Percentiles rank a stretch among this genome's conserved stretches.
Evolutionary conservation across 2,329 filamentous ascomycete species (phyloP).

Genomic region (Colletotrichum aenigma): DNA sequence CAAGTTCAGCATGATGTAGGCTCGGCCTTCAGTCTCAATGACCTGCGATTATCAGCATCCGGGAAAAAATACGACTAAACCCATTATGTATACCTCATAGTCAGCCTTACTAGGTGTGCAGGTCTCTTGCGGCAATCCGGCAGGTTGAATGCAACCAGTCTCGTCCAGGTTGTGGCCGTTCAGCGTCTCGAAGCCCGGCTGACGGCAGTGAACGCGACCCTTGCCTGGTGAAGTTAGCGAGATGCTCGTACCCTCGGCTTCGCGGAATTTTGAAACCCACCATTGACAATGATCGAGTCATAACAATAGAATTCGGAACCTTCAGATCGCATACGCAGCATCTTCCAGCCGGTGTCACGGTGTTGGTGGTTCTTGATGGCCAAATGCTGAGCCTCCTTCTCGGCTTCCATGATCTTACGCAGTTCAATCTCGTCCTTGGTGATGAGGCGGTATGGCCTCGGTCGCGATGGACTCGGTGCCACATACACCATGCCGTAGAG

Average conservation of each 20-base stretch:
- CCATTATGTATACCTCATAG: background rate
- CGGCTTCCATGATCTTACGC: constrained; percentile 7
- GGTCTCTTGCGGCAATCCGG: background rate
- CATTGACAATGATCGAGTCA: constrained; percentile 27
- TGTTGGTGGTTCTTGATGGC: constrained; percentile 16
- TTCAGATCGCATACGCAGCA: constrained; percentile 11
- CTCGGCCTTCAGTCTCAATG: background rate
- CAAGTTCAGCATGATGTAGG: constrained; percentile 14
- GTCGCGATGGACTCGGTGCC: background rate
- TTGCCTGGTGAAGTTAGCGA: constrained; percentile 20
- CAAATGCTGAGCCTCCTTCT: background rate
- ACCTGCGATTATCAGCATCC: background rate
- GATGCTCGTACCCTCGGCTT: background rate
- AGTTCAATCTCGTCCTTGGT: background rate
- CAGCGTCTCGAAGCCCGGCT: background rate
- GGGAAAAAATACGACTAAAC: background rate
- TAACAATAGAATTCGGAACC: constrained; percentile 23
- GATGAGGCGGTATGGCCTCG: constrained; percentile 3
- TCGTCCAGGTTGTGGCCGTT: background rate
- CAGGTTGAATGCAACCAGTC: constrained; percentile 10
- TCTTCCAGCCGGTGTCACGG: constrained; percentile 16
- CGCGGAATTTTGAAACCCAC: background rate
- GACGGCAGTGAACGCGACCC: constrained; percentile 25
- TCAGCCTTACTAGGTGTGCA: constrained; percentile 7
- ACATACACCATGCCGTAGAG: constrained; percentile 18